phyloP scores from a whole-genome alignment of 2,329 filamentous ascomycete genomes.

The Ophiocordyceps sinensis region DNA sequence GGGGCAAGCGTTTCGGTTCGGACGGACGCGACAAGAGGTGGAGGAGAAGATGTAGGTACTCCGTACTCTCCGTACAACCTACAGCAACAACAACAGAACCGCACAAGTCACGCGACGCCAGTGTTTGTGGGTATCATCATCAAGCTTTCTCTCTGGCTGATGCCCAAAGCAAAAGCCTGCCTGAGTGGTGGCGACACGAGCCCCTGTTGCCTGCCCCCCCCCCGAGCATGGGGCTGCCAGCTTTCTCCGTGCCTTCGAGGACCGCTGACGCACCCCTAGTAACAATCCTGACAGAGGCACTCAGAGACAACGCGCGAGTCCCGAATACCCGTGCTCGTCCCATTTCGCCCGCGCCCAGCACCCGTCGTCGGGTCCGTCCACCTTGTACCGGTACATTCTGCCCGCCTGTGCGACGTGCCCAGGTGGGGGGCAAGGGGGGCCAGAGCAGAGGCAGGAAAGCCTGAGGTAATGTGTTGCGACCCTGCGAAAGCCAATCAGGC shows the following conservation, averaged over 20 bases:
- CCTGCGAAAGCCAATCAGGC: slow-evolving; percentile 2
- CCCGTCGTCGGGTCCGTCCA: not conserved
- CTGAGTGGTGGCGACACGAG: not conserved
- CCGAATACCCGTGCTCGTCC: not conserved
- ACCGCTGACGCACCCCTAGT: not conserved
- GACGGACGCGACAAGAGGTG: too few relatives aligned
- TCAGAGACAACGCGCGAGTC: not conserved
- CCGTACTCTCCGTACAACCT: too few relatives aligned
- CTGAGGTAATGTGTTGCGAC: not conserved
- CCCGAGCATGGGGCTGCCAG: not conserved
- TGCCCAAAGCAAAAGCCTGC: not conserved
- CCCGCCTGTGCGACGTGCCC: not conserved
- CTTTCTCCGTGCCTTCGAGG: not conserved
- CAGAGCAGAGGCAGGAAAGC: not conserved
- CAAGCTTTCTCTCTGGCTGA: too few relatives aligned
- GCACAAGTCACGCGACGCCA: too few relatives aligned
- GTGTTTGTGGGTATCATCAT: too few relatives aligned
- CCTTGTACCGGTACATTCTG: not conserved
- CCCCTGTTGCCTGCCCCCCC: not conserved
- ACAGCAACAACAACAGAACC: too few relatives aligned
- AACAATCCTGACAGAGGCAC: not conserved
- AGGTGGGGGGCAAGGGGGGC: not conserved
- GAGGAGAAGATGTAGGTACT: too few relatives aligned
- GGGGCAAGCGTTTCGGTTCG: too few relatives aligned
- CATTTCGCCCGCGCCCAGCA: not conserved